Percentiles rank a stretch among this genome's conserved stretches.
phyloP scores from a whole-genome alignment of 2,329 filamentous ascomycete species.

The Endocalyx cinctus region DNA sequence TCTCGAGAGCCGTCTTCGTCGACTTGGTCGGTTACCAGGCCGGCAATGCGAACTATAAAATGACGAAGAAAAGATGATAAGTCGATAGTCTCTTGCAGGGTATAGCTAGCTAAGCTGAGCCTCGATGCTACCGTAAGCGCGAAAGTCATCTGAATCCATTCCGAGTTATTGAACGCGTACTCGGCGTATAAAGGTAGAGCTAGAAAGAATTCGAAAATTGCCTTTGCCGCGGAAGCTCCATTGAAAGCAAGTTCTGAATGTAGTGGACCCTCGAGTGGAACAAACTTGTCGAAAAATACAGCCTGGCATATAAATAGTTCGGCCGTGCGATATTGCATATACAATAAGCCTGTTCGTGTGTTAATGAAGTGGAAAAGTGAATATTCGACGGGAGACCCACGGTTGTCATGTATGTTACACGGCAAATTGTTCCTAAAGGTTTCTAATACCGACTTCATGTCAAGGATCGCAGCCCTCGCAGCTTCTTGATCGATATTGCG shows the following conservation, averaged over 20 bases:
- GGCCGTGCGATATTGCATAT: conserved; percentile 33
- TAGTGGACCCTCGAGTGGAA: conserved; percentile 6
- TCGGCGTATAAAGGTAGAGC: conserved; percentile 30
- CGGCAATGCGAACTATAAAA: conserved; percentile 1
- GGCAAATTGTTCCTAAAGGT: neutral
- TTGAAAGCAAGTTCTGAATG: conserved; percentile 9
- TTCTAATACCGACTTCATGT: neutral
- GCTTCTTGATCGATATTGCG: neutral
- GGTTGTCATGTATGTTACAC: conserved; percentile 19
- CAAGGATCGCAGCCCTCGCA: neutral
- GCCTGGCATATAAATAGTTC: conserved; percentile 35
- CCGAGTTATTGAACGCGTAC: conserved; percentile 30
- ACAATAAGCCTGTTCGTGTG: conserved; percentile 28
- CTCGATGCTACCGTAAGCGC: conserved; percentile 7
- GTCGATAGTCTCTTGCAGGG: conserved; percentile 2
- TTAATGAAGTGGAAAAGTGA: neutral
- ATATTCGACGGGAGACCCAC: conserved; percentile 20
- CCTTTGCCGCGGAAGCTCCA: conserved; percentile 19
- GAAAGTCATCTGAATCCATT: conserved; percentile 36
- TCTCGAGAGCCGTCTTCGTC: conserved; percentile 5
- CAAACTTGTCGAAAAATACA: conserved; percentile 26
- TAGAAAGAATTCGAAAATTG: conserved; percentile 25
- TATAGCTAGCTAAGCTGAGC: conserved; percentile 7
- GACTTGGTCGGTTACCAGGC: conserved; percentile 4
- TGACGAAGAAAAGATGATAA: neutral